Conservation (phyloP, 805 yeast species). For the Wickerhamiella slavikovae region DNA sequence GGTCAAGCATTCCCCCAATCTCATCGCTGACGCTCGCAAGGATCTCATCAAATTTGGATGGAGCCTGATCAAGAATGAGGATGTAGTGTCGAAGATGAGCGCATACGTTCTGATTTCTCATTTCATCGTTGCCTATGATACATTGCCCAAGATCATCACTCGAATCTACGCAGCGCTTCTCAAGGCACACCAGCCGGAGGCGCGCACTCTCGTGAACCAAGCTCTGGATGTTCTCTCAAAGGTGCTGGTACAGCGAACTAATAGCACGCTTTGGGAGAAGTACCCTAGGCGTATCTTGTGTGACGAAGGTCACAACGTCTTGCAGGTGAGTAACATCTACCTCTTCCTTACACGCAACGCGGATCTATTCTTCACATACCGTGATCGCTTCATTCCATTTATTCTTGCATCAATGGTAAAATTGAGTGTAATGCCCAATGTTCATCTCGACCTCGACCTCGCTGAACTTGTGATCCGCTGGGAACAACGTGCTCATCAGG, state of each 20-base stretch:
- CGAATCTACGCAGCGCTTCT: conserved; percentile 83
- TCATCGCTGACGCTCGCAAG: conserved; percentile 42
- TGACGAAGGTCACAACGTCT: conserved; percentile 73
- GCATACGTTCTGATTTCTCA: conserved; percentile 78
- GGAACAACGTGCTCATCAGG: conserved; percentile 33
- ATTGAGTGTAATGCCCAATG: conserved; percentile 62
- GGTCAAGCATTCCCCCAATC: conserved; percentile 43
- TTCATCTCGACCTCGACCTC: conserved; percentile 66
- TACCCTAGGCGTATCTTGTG: conserved; percentile 87
- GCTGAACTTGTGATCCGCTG: conserved; percentile 72
- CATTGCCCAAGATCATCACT: conserved; percentile 71
- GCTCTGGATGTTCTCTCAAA: conserved; percentile 82
- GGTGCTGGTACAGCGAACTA: conserved; percentile 49
- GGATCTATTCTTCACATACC: conserved; percentile 60
- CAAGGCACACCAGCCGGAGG: conserved; percentile 69
- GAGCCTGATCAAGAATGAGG: conserved; percentile 81
- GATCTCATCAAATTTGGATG: conserved; percentile 86
- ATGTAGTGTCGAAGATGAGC: conserved; percentile 70
- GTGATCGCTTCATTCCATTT: conserved; percentile 77
- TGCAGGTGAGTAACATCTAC: conserved; percentile 70
- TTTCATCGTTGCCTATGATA: conserved; percentile 72
- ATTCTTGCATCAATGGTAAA: conserved; percentile 87
- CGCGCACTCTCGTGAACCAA: conserved; percentile 62
- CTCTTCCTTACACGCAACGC: conserved; percentile 77
- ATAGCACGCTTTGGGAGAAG: conserved; percentile 55